These are phyloP conservation scores for Pythium pyrilobum DNA, from an alignment of 352 stramenopile genomes.

Conservation along the genomic window DNA sequence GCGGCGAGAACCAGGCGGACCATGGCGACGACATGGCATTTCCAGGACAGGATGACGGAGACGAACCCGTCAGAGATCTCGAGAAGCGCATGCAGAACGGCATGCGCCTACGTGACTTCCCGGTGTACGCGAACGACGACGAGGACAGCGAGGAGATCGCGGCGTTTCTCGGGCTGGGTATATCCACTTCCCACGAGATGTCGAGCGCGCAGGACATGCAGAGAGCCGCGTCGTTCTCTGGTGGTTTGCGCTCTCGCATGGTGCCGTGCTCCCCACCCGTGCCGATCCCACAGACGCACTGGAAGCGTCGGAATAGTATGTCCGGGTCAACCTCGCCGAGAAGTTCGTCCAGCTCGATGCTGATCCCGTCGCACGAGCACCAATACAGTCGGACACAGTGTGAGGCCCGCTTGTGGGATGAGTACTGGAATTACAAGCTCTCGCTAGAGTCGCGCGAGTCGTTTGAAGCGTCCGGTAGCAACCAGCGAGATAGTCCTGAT, in stretches of 20 bases:
- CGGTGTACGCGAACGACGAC: slow-evolving; percentile 1
- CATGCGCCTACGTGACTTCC: background rate
- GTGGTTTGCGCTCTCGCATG: slow-evolving; percentile 4
- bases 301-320: slow-evolving; percentile 26
- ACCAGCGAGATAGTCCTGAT: slow-evolving; percentile 7
- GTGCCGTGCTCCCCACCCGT: slow-evolving; percentile 47
- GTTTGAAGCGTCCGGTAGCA: slow-evolving; percentile 30
- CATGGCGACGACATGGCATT: background rate
- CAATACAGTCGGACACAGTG: slow-evolving; percentile 39
- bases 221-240: slow-evolving; percentile 30
- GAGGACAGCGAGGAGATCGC: slow-evolving; percentile 9
- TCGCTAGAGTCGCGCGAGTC: slow-evolving; percentile 61
- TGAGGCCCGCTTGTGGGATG: slow-evolving; percentile 48
- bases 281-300: slow-evolving; percentile 37
- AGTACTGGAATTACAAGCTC: slow-evolving; percentile 73
- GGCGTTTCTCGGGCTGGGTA: slow-evolving; percentile 9
- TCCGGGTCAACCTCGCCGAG: slow-evolving; percentile 4
- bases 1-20: no score
- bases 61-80: background rate
- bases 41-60: background rate
- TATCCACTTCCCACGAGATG: background rate
- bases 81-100: background rate
- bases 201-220: background rate
- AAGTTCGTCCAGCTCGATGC: background rate
- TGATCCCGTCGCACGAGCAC: slow-evolving; percentile 7